Percentiles rank a stretch among this genome's conserved stretches.
Conservation (phyloP, 306 rosid species). For the Mucuna pruriens region DNA sequence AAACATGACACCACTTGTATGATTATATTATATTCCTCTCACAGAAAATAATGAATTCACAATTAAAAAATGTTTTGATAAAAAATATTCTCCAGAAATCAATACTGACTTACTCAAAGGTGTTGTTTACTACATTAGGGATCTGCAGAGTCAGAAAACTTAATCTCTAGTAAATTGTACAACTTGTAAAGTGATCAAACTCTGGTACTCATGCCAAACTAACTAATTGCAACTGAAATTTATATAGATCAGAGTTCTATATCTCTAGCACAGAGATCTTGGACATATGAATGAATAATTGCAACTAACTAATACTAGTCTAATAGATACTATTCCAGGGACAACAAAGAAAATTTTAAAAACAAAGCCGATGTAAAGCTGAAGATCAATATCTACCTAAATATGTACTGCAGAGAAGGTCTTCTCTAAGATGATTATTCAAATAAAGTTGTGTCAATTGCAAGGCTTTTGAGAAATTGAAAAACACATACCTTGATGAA, state of each 20-base stretch:
- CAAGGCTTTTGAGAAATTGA: conserved; percentile 32
- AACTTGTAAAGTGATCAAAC: not conserved
- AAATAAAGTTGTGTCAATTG: not conserved
- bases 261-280: not conserved
- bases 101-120: not conserved
- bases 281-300: not conserved
- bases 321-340: not conserved
- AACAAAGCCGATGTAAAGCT: not conserved
- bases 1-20: not conserved
- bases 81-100: not conserved
- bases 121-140: not conserved
- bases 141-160: not conserved
- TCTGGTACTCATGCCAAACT: not conserved
- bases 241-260: not conserved
- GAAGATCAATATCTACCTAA: not conserved
- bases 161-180: not conserved
- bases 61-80: not conserved
- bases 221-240: not conserved
- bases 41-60: not conserved
- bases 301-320: too few species aligned
- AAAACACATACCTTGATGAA: conserved; percentile 65
- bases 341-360: conserved; percentile 6
- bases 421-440: not conserved
- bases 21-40: not conserved
- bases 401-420: not conserved